Evolutionary conservation across 768 basidiomycete genomes (phyloP).

Genomic region (Mycena filopes): DNA sequence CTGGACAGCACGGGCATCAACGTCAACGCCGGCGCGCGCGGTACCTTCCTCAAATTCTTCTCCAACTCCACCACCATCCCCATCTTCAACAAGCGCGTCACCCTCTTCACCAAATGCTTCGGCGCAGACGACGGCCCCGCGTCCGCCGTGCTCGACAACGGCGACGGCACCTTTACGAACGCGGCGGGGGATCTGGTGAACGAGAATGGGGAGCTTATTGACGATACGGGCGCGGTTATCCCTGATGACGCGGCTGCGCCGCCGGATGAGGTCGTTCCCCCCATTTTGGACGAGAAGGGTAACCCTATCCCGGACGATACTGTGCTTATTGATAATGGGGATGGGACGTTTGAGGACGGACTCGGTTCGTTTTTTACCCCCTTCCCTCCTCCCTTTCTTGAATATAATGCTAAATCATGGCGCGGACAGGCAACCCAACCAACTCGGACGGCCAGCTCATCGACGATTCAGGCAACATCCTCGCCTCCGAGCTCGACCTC

Average conservation of each 20-base stretch:
- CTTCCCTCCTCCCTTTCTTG: no score
- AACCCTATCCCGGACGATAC: slow-evolving; percentile 9
- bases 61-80: slow-evolving; percentile 10
- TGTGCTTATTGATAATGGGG: slow-evolving; percentile 6
- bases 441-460: slow-evolving; percentile 15
- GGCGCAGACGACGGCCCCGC: slow-evolving; percentile 13
- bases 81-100: slow-evolving; percentile 16
- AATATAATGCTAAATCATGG: no score
- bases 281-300: slow-evolving; percentile 12
- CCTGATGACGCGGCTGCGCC: slow-evolving; percentile 7
- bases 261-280: slow-evolving; percentile 1
- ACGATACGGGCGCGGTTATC: slow-evolving; percentile 10
- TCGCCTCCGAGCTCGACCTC: slow-evolving; percentile 8
- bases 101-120: slow-evolving; percentile 15
- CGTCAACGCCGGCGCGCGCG: slow-evolving; percentile 15
- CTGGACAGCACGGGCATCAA: slow-evolving; percentile 8
- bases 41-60: slow-evolving; percentile 16
- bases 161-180: slow-evolving; percentile 11
- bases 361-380: slow-evolving; percentile 10
- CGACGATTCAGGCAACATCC: slow-evolving; percentile 18
- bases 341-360: slow-evolving; percentile 12
- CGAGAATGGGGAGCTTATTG: slow-evolving; percentile 15
- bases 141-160: slow-evolving; percentile 12
- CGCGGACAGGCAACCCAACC: slow-evolving; percentile 9
- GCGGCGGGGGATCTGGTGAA: slow-evolving; percentile 11